phyloP scores from a whole-genome alignment of 805 yeast genomes.

The Metschnikowia arizonensis region DNA sequence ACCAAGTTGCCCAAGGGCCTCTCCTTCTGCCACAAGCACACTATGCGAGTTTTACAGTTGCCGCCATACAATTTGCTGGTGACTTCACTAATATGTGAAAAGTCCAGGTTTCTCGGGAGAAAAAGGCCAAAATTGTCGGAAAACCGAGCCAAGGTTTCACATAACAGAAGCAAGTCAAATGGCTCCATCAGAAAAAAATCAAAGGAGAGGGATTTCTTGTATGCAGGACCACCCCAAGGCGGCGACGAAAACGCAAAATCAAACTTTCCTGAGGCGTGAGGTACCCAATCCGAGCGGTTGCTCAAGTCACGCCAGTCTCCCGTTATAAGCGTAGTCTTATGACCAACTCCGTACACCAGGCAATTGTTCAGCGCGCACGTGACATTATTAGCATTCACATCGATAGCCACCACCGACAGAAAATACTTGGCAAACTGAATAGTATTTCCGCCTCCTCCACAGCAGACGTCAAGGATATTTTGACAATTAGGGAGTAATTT shows the following conservation, averaged over 20 bases:
- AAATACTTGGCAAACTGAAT: conserved; percentile 68
- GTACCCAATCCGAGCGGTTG: conserved; percentile 30
- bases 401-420: conserved; percentile 57
- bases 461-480: conserved; percentile 61
- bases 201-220: conserved; percentile 36
- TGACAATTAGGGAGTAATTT: conserved; percentile 48
- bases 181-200: conserved; percentile 48
- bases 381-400: conserved; percentile 55
- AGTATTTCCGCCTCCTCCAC: conserved; percentile 87
- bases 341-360: conserved; percentile 53
- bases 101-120: conserved; percentile 57
- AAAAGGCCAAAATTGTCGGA: conserved; percentile 53
- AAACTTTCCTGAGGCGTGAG: conserved; percentile 26
- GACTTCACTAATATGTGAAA: conserved; percentile 47
- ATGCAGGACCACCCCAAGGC: conserved; percentile 84
- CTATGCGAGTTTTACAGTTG: conserved; percentile 12
- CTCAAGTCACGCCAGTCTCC: conserved; percentile 48
- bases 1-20: conserved; percentile 16
- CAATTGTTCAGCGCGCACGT: conserved; percentile 65
- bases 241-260: conserved; percentile 72
- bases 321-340: conserved; percentile 45
- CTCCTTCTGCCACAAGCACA: conserved; percentile 16
- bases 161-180: conserved; percentile 41
- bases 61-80: conserved; percentile 36
- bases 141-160: conserved; percentile 40